Base-by-base conservation (phyloP, 441 rosid species). In the Aquilaria agallochum region DNA sequence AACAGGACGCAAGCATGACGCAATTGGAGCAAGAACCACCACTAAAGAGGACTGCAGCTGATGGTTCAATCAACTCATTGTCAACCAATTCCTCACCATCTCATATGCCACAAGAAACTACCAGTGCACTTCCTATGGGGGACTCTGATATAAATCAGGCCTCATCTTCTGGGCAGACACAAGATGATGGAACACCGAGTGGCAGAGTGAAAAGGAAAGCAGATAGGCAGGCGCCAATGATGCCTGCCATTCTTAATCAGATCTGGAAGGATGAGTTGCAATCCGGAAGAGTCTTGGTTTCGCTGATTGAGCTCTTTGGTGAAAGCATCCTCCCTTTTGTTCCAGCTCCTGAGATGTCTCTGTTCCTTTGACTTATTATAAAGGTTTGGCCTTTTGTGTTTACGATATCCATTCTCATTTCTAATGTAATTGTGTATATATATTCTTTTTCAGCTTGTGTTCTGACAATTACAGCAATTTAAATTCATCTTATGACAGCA, bases 181-280 rank as follows among this genome's bases (percentile, higher is more conserved):
- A 80, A 51, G 63, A 50, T 53, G 65, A 69, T 64, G 69, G 60
- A 30, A 63, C 62, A 44, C 27, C 76, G 50, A 78, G 64, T 34
- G 50, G 64, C 50, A 67, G 72, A 71, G 65, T 31, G 36, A 64
- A 70, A 56, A 75, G 8, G 48, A 80, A 64, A 59, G 73, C 60
- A 44, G 66, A 56, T 47, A 9, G 55, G 46, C 63, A 54, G 34
- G 66, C 68, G 50, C 47, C 72, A 20, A 83, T 79, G 64, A 75
- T 20, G 74, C 75, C 80, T 11, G 89, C 90, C 42, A 80, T 84
- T 60, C 78, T 80, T 40, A 58, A 58, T 46, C 96, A 85, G 68
- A 63, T 91, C 10, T 89, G 96, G 97, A 89, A 91, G 68, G 94
- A 89, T 58, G 96, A 89, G 54, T 78, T 89, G 70, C 75, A 80